A percentile compares a stretch with the other conserved stretches of the same genome.
Conservation (phyloP, 306 rosid species). For the Casuarina glauca region DNA sequence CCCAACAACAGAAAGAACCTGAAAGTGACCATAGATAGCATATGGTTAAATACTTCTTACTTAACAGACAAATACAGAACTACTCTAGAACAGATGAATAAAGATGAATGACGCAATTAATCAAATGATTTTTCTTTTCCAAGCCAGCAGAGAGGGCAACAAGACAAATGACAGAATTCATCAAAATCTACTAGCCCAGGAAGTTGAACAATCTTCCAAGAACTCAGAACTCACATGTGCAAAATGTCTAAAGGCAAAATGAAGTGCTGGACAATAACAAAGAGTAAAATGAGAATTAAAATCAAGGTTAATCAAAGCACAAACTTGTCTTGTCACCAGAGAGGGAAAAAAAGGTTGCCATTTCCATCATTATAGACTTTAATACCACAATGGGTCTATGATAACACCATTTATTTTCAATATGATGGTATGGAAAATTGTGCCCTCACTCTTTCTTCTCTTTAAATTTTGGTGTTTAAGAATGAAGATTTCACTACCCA, state of each 20-base stretch:
- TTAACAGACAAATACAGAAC: neutral
- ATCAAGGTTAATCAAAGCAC: too few relatives aligned
- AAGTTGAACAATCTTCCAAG: neutral
- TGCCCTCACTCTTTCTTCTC: neutral
- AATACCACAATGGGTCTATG: too few relatives aligned
- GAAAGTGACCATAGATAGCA: constrained; percentile 18
- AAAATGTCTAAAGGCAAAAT: neutral
- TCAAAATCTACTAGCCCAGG: neutral
- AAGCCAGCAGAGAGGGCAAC: neutral
- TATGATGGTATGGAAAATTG: too few relatives aligned
- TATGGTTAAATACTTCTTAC: constrained; percentile 1
- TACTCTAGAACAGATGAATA: neutral
- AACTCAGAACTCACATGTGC: neutral
- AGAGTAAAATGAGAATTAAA: too few relatives aligned
- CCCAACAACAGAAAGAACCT: constrained; percentile 99
- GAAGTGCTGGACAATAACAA: neutral
- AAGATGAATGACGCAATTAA: neutral
- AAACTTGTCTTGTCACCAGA: too few relatives aligned
- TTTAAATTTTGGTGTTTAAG: neutral
- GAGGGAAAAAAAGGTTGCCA: too few relatives aligned
- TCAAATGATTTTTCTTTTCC: neutral
- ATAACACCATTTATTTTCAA: too few relatives aligned
- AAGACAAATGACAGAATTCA: neutral
- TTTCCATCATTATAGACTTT: too few relatives aligned
- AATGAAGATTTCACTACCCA: too few relatives aligned